A percentile compares a stretch with the other conserved stretches of the same genome.
Conservation (phyloP, 1,284 basidiomycete species). For the Ceratobasidium sp. region DNA sequence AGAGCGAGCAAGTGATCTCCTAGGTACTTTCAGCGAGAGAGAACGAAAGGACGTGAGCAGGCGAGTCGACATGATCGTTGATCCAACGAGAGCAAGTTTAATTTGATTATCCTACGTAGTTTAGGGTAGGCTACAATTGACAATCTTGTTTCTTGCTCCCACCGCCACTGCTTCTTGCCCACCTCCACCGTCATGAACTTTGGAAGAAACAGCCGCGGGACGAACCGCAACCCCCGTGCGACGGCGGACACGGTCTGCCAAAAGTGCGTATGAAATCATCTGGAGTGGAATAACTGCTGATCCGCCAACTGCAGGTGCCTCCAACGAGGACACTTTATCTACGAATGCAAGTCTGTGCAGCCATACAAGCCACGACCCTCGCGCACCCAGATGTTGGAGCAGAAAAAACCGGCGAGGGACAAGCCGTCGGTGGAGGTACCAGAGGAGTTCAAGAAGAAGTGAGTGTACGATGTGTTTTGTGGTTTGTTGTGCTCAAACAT, state of each 20-base stretch:
- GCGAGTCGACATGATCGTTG: constrained; percentile 24
- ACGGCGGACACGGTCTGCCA: constrained; percentile 73
- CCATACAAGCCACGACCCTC: constrained; percentile 80
- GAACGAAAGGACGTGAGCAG: constrained; percentile 13
- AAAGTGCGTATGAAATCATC: constrained; percentile 62
- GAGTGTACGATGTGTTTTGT: constrained; percentile 45
- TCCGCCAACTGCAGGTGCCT: constrained; percentile 6
- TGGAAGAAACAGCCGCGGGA: constrained; percentile 34
- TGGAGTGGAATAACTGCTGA: neutral
- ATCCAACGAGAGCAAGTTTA: neutral
- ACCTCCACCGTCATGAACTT: constrained; percentile 26
- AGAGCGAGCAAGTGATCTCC: neutral
- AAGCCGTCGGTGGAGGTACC: constrained; percentile 77
- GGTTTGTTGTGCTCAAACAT: neutral
- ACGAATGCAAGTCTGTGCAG: constrained; percentile 72
- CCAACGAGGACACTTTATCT: constrained; percentile 73
- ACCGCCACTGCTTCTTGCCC: neutral
- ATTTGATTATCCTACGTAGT: constrained; percentile 1
- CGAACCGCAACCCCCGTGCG: constrained; percentile 63
- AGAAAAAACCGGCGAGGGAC: constrained; percentile 68
- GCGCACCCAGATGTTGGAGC: constrained; percentile 75
- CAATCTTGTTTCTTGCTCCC: neutral
- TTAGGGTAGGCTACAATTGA: neutral
- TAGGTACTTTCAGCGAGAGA: constrained; percentile 5
- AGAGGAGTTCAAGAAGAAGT: constrained; percentile 82